Base-by-base conservation (phyloP, 495 filamentous ascomycete species). In the Penicillium flavigenum region DNA sequence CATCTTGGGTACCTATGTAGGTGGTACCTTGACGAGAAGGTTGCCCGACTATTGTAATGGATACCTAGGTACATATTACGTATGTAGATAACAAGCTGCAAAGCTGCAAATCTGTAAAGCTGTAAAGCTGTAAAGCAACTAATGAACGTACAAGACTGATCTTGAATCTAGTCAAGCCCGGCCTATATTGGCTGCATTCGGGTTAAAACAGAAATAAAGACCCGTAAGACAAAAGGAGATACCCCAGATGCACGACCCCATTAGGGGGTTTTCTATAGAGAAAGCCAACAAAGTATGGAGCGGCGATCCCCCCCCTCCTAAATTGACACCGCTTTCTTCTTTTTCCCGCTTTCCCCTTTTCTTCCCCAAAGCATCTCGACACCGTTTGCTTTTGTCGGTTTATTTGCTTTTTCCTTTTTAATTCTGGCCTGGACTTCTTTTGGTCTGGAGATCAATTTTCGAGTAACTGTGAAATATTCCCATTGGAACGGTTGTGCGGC, bases 261-360 rank as follows among this genome's bases (percentile, higher is more conserved):
- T 22, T 24, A 10, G 20, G 20, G 42, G 26, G 14, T 31, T 20
- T 17, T 50, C 31, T 26, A 47, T 26, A 50, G 20, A 22, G 29
- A 50, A 50, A 34, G 31, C 4, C 6, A 4, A 27, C 48, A 19
- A 38, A 36, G 22, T n/a, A 38, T 24, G 24, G 32, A 51, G 50
- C 64, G 65, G 42, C 61, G 64, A 56, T 68, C 61, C 59, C 59
- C 63, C 55, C 24, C 24, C 47, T 47, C 57, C 49, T 51, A 50
- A 59, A 36, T 58, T 26, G 63, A 63, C 61, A 65, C 59, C 67
- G 61, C 59, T 63, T 69, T 67, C 53, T 63, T 63, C 60, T 62
- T 61, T 57, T 66, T 64, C 66, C 58, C 59, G 59, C 59, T 63
- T 56, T 69, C 58, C 62, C 59, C 62, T 69, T 66, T 62, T 56